Evolutionary conservation across 306 rosid genomes (phyloP), one percentile per base, ranked within the genome.

Genomic region (Ormosia emarginata): DNA sequence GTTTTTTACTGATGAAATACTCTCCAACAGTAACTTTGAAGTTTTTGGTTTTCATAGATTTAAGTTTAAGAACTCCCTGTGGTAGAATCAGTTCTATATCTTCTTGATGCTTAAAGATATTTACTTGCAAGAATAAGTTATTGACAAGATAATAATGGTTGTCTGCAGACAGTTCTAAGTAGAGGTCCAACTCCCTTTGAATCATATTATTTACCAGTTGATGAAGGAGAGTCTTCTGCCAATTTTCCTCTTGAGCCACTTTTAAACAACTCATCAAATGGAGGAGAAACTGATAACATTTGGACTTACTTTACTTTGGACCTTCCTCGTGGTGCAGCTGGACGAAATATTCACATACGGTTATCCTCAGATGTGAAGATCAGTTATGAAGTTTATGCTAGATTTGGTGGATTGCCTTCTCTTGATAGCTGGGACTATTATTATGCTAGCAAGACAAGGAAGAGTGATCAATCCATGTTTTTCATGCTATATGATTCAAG

Each of bases 381-480:
- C 80, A 80, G 44, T 73, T 91, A 88, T 66, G 94, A 96, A 89
- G 83, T 93, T 62, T 96, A 96, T 85, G 93, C 97, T 73, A 86
- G 97, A 87, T 91, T 88, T 67, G 97, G 99, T 36, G 98, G 99
- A 83, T 90, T 89, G 55, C 99, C 99, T 24, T 91, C 97, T 67
- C 87, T 89, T 84, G 87, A 85, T 79, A 87, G 77, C 79, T 88
- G 93, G 94, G 97, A 96, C 75, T 96, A 92, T 77, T 93, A 88
- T 82, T 93, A 91, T 83, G 93, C 89, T 37, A 96, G 92, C 96
- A 88, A 81, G 85, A 90, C 97, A 69, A 83, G 87, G 75, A 93
- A 84, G 77, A 96, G 97, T 76, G 88, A 83, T 17, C 89, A 90
- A 63, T 92, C 94, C 37, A 69, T 67, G 90, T 96, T 96, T 88